Evolutionary conservation across 441 rosid species (phyloP).

Genomic region (Syzygium malaccense): DNA sequence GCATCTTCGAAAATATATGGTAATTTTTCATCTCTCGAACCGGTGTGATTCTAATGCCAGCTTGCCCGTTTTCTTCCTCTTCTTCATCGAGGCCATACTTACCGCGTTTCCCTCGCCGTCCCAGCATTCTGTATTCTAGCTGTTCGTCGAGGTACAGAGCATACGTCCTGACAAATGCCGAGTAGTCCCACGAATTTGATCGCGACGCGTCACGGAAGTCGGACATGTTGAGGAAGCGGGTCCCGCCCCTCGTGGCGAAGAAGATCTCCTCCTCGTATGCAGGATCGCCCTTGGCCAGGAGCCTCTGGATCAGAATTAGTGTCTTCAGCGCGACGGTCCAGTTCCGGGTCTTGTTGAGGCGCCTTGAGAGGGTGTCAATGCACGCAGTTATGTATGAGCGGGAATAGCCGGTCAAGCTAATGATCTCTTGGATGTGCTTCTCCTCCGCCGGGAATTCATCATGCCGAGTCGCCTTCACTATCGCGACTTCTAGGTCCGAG

Average conservation of each 20-base stretch:
- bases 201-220: slow-evolving; percentile 60
- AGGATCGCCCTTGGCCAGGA: slow-evolving; percentile 64
- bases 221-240: slow-evolving; percentile 73
- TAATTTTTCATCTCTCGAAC: slow-evolving; percentile 48
- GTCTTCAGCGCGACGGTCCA: slow-evolving; percentile 94
- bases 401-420: slow-evolving; percentile 64
- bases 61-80: slow-evolving; percentile 13
- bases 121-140: slow-evolving; percentile 69
- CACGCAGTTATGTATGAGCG: slow-evolving; percentile 48
- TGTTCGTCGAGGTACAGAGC: slow-evolving; percentile 72
- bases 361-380: slow-evolving; percentile 43
- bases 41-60: slow-evolving; percentile 28
- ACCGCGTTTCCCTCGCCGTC: slow-evolving; percentile 50
- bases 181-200: slow-evolving; percentile 72
- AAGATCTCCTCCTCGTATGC: slow-evolving; percentile 83
- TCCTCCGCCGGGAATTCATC: slow-evolving; percentile 82
- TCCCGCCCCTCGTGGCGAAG: slow-evolving; percentile 81
- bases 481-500: slow-evolving; percentile 77
- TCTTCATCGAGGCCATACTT: slow-evolving; percentile 36
- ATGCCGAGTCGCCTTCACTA: slow-evolving; percentile 80
- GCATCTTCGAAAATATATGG: slow-evolving; percentile 41
- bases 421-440: slow-evolving; percentile 57
- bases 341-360: slow-evolving; percentile 76
- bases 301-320: slow-evolving; percentile 53
- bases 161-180: slow-evolving; percentile 75